Conservation (phyloP, 441 rosid species). For the Macaranga tanarius region DNA sequence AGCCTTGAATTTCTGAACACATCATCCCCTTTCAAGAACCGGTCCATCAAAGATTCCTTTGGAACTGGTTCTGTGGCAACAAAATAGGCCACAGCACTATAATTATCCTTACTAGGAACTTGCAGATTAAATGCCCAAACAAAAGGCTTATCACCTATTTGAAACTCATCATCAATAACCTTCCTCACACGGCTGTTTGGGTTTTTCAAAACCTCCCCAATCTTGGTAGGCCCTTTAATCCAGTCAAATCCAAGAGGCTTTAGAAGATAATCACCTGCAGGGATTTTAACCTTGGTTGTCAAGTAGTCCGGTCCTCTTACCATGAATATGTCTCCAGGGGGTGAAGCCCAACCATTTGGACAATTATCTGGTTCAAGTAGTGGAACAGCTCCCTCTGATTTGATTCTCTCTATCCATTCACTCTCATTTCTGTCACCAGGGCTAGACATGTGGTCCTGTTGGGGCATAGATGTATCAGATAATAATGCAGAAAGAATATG, state of each 20-base stretch:
- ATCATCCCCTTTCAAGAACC: constrained; percentile 78
- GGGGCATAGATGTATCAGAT: constrained; percentile 9
- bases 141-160: constrained; percentile 64
- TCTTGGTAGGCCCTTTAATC: constrained; percentile 67
- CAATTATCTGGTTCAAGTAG: constrained; percentile 60
- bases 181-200: constrained; percentile 63
- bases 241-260: constrained; percentile 88
- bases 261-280: constrained; percentile 67
- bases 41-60: constrained; percentile 71
- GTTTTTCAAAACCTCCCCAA: constrained; percentile 54
- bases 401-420: constrained; percentile 69
- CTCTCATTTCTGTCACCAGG: constrained; percentile 38
- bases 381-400: constrained; percentile 76
- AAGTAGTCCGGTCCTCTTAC: constrained; percentile 85
- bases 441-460: constrained; percentile 49
- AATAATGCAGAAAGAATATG: background rate
- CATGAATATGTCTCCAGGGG: constrained; percentile 68
- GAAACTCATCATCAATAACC: constrained; percentile 51
- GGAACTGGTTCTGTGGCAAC: constrained; percentile 50
- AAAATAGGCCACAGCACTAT: constrained; percentile 90
- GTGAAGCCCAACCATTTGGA: constrained; percentile 80
- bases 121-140: constrained; percentile 94
- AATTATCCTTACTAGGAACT: constrained; percentile 83
- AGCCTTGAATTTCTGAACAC: constrained; percentile 67
- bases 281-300: constrained; percentile 66